Evolutionary conservation across 768 basidiomycete genomes (phyloP).

Genomic region (Asterophora parasitica): DNA sequence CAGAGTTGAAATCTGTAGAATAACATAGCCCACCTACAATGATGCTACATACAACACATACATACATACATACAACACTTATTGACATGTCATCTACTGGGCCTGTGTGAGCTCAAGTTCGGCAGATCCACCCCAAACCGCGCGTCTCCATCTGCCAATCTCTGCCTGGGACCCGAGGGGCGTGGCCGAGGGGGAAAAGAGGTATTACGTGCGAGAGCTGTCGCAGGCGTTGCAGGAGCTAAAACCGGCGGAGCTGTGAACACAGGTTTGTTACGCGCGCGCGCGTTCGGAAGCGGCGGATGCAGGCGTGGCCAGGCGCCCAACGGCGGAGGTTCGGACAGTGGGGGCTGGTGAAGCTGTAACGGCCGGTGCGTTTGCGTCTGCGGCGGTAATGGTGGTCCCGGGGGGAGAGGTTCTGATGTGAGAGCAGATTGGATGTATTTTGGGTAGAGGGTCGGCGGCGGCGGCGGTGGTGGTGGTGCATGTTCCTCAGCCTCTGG

Average conservation of each 20-base stretch:
- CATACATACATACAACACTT: conserved; percentile 8
- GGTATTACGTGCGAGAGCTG: conserved; percentile 1
- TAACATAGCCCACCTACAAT: too few relatives aligned
- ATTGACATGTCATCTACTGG: not conserved
- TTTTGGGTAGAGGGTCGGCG: conserved; percentile 29
- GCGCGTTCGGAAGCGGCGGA: conserved; percentile 28
- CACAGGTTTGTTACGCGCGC: conserved; percentile 25
- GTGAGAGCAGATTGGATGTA: conserved; percentile 20
- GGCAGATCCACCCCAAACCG: conserved; percentile 3
- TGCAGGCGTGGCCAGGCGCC: conserved; percentile 53
- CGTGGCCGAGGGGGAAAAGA: conserved; percentile 21
- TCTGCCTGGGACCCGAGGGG: conserved; percentile 33
- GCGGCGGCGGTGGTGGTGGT: conserved; percentile 8
- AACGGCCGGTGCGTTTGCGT: conserved; percentile 17
- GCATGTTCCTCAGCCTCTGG: conserved; percentile 7
- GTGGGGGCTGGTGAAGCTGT: conserved; percentile 21
- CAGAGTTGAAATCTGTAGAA: too few relatives aligned
- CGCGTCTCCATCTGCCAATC: conserved; percentile 13
- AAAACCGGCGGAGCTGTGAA: not conserved
- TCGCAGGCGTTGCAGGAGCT: not conserved
- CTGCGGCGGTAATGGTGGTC: conserved; percentile 1
- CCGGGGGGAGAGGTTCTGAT: conserved; percentile 1
- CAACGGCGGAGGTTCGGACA: conserved; percentile 37
- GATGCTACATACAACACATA: too few relatives aligned
- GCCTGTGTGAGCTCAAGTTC: not conserved